Percentiles rank a stretch among this genome's conserved stretches.
Evolutionary conservation across 345 rosid species (phyloP).

Genomic region (Trapa incisa): DNA sequence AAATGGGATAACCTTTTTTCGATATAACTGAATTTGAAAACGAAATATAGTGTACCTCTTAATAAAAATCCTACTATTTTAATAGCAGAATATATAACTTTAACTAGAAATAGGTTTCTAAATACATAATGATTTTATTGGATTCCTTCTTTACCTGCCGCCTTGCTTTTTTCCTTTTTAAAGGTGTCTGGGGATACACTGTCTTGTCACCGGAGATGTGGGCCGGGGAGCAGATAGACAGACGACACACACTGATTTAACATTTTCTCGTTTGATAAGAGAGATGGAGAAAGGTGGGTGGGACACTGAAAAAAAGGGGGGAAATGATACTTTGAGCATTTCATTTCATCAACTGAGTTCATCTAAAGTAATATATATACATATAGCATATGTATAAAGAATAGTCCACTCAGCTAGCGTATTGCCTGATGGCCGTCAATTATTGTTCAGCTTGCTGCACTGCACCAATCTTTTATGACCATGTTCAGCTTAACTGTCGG

Average conservation of each 20-base stretch:
- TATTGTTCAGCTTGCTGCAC: neutral
- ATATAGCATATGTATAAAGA: too few species aligned
- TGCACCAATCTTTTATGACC: too few species aligned
- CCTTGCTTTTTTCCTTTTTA: neutral
- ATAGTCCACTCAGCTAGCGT: neutral
- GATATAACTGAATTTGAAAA: too few species aligned
- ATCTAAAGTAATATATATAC: neutral
- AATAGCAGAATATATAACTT: too few species aligned
- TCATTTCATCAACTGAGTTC: neutral
- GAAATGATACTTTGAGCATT: neutral
- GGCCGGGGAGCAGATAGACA: neutral
- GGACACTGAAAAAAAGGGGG: too few species aligned
- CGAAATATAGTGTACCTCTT: too few species aligned
- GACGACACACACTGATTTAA: slow-evolving; percentile 12
- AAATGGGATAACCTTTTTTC: too few species aligned
- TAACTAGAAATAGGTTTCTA: too few species aligned
- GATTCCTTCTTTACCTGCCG: neutral
- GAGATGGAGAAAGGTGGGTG: neutral
- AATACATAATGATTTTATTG: too few species aligned
- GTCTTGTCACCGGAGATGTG: slow-evolving; percentile 1
- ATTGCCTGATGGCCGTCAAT: neutral
- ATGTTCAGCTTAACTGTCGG: too few species aligned
- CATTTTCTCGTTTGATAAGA: slow-evolving; percentile 22
- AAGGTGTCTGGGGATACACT: neutral
- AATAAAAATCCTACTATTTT: too few species aligned